Percentiles rank a stretch among this genome's conserved stretches.
These are phyloP conservation scores for Aschersonia sp. DNA, from an alignment of 2,329 filamentous ascomycete species.

Conservation along the genomic window DNA sequence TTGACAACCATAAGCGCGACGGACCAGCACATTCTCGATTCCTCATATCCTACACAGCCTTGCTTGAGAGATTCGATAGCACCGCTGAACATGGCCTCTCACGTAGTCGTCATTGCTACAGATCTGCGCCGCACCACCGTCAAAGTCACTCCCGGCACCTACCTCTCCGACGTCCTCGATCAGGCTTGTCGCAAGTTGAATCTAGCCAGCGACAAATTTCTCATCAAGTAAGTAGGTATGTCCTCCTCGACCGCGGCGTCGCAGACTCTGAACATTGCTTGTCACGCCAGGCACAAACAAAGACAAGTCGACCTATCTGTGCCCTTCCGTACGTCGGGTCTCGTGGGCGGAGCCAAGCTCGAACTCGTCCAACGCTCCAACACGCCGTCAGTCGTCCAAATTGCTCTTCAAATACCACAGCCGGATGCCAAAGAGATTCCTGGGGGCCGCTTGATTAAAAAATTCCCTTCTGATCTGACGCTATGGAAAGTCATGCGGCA, in stretches of 20 bases:
- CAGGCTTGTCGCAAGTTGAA: slow-evolving; percentile 80
- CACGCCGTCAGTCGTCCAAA: slow-evolving; percentile 70
- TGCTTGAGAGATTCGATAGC: too few species aligned
- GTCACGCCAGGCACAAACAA: slow-evolving; percentile 54
- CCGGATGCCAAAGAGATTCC: slow-evolving; percentile 49
- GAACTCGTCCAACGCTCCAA: slow-evolving; percentile 81
- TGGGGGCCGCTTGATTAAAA: slow-evolving; percentile 60
- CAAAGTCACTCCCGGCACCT: slow-evolving; percentile 70
- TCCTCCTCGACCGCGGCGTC: background rate
- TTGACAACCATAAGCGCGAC: too few species aligned
- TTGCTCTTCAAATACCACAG: slow-evolving; percentile 74
- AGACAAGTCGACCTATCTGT: slow-evolving; percentile 76
- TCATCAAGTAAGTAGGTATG: slow-evolving; percentile 52
- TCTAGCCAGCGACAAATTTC: slow-evolving; percentile 57
- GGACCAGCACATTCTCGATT: too few species aligned
- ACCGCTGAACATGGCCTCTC: slow-evolving; percentile 54
- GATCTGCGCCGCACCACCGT: slow-evolving; percentile 64
- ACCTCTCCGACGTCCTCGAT: slow-evolving; percentile 71
- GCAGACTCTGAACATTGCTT: background rate
- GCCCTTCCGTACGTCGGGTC: slow-evolving; percentile 69
- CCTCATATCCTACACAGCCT: too few species aligned
- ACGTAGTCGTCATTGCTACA: slow-evolving; percentile 77
- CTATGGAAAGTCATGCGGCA: slow-evolving; percentile 83
- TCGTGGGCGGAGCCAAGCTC: slow-evolving; percentile 76
- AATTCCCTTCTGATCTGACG: slow-evolving; percentile 76